Evolutionary conservation across 2,329 filamentous ascomycete species (phyloP).

Genomic region (Biscogniauxia sp.): DNA sequence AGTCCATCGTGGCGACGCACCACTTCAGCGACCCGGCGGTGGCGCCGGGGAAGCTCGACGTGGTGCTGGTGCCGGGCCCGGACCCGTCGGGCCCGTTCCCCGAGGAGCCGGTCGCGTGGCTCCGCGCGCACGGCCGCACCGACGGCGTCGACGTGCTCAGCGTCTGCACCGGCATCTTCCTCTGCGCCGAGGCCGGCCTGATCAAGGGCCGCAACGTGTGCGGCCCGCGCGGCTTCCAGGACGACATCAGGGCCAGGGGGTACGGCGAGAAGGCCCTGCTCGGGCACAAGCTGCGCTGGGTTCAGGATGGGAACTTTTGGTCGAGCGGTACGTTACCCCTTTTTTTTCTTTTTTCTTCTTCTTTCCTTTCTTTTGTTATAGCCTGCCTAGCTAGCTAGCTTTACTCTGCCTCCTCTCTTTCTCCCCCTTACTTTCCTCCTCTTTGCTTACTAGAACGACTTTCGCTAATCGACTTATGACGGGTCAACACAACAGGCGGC

Average conservation of each 20-base stretch:
- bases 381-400: neutral
- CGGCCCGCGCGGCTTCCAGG: conserved; percentile 46
- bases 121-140: conserved; percentile 39
- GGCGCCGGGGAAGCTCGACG: conserved; percentile 48
- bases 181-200: conserved; percentile 49
- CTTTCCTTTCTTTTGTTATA: neutral
- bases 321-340: conserved; percentile 42
- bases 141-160: conserved; percentile 46
- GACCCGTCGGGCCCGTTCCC: conserved; percentile 34
- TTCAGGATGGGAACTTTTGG: conserved; percentile 54
- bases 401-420: neutral
- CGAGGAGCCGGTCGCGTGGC: conserved; percentile 40
- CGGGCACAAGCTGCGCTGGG: conserved; percentile 49
- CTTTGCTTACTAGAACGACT: neutral
- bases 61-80: conserved; percentile 50
- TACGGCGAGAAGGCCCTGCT: conserved; percentile 39
- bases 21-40: conserved; percentile 45
- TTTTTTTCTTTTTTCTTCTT: neutral
- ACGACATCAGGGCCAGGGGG: conserved; percentile 36
- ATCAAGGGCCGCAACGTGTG: conserved; percentile 44
- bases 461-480: neutral
- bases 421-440: neutral
- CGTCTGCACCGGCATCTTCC: conserved; percentile 49
- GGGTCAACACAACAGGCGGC: conserved; percentile 37
- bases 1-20: conserved; percentile 41